Conservation (phyloP, 305 asterid species). For the Caryopteris hybrid region DNA sequence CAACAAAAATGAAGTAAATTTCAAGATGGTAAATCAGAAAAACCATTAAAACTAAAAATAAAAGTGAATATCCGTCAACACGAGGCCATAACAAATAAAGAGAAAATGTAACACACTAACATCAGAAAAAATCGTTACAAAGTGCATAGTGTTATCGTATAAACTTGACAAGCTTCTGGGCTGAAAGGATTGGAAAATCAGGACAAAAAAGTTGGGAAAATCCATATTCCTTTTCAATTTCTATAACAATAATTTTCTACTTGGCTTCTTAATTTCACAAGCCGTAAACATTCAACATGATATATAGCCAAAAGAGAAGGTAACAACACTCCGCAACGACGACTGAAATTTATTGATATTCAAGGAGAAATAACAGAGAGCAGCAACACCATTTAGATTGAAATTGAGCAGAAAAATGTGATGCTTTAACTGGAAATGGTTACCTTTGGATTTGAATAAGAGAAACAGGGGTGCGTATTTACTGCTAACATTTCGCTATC, state of each 20-base stretch:
- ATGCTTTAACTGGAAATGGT: not conserved
- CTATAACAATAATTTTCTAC: not conserved
- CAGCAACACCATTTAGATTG: not conserved
- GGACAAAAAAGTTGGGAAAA: not conserved
- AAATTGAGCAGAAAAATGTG: not conserved
- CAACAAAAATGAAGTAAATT: not conserved
- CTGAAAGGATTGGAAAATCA: too few species aligned
- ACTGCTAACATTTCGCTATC: conserved; percentile 11
- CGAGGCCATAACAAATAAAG: not conserved
- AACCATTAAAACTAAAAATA: not conserved
- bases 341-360: not conserved
- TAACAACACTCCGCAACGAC: not conserved
- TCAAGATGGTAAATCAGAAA: not conserved
- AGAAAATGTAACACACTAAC: not conserved
- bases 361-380: not conserved
- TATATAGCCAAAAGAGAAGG: too few species aligned
- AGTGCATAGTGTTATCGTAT: not conserved
- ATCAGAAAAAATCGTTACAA: not conserved
- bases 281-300: not conserved
- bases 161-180: not conserved
- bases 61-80: not conserved
- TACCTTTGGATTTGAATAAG: conserved; percentile 1
- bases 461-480: not conserved
- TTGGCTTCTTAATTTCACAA: not conserved
- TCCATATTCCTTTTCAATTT: not conserved